Percentiles rank a stretch among this genome's conserved stretches.
Conservation (phyloP, 768 basidiomycete species). For the Myochromella boudieri region DNA sequence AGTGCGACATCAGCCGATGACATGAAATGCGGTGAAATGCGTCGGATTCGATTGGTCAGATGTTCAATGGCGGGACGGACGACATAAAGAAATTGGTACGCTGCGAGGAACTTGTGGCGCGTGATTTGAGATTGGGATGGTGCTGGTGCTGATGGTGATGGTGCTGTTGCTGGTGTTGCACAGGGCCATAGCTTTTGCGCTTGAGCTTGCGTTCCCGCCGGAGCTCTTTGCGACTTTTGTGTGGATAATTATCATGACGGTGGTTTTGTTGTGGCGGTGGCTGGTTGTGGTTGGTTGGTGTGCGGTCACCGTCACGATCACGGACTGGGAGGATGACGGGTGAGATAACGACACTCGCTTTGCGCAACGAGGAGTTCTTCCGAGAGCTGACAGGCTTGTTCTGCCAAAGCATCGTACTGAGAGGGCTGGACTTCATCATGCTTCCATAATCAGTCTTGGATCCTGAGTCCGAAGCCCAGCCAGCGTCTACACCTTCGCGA, state of each 20-base stretch:
- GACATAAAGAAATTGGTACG: constrained; percentile 18
- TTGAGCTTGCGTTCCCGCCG: constrained; percentile 70
- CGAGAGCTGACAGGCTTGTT: constrained; percentile 22
- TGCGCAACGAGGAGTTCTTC: constrained; percentile 25
- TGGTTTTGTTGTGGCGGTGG: constrained; percentile 34
- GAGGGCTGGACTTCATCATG: constrained; percentile 54
- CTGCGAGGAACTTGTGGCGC: constrained; percentile 20
- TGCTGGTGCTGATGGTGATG: constrained; percentile 41
- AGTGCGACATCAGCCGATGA: not conserved
- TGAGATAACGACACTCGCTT: constrained; percentile 40
- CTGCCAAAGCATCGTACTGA: constrained; percentile 59
- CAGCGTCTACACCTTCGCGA: constrained; percentile 30
- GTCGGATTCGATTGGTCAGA: constrained; percentile 10
- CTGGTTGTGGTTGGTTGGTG: constrained; percentile 43
- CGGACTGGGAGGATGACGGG: constrained; percentile 52
- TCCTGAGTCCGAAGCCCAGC: constrained; percentile 28
- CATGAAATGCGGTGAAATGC: constrained; percentile 3
- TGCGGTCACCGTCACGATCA: constrained; percentile 49
- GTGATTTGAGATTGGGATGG: constrained; percentile 26
- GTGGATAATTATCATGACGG: constrained; percentile 34
- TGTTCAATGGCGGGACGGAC: constrained; percentile 22
- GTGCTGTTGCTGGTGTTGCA: constrained; percentile 41
- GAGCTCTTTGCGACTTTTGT: constrained; percentile 63
- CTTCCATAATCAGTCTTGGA: constrained; percentile 43
- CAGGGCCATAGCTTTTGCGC: constrained; percentile 51